phyloP scores from a whole-genome alignment of 257 asterid genomes.

The Nicotiana otophora region DNA sequence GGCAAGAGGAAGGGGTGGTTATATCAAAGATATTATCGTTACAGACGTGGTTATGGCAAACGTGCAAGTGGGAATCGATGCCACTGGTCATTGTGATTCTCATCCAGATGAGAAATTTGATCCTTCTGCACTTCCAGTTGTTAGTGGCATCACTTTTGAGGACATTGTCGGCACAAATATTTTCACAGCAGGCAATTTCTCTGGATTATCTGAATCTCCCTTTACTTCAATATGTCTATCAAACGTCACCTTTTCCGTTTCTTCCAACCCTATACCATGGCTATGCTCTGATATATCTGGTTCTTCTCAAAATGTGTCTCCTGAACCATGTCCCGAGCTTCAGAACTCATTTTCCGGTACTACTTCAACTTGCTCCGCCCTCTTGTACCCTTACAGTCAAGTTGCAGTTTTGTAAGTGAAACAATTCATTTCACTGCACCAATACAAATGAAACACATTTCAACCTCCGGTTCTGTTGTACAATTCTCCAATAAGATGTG shows the following conservation, averaged over 20 bases:
- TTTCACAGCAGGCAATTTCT: conserved; percentile 25
- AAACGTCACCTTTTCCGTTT: conserved; percentile 22
- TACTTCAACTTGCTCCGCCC: conserved; percentile 19
- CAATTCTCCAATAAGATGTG: conserved; percentile 10
- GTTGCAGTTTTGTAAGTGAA: conserved; percentile 20
- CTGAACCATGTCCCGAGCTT: conserved; percentile 52
- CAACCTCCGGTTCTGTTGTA: background rate
- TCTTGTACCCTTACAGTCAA: background rate
- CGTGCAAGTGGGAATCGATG: conserved; percentile 48
- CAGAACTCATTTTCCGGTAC: conserved; percentile 16
- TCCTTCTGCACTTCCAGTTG: conserved; percentile 48
- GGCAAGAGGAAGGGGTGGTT: conserved; percentile 66
- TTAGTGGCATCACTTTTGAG: conserved; percentile 27
- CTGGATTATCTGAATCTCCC: conserved; percentile 36
- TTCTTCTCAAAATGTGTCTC: conserved; percentile 34
- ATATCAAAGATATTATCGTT: conserved; percentile 36
- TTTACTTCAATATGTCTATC: conserved; percentile 30
- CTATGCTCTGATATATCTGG: conserved; percentile 38
- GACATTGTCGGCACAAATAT: conserved; percentile 32
- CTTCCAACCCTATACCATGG: conserved; percentile 32
- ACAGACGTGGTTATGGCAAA: conserved; percentile 39
- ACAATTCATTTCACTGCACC: conserved; percentile 14
- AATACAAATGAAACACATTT: conserved; percentile 1
- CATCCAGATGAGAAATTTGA: conserved; percentile 63
- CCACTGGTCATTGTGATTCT: conserved; percentile 44